Evolutionary conservation across 805 yeast species (phyloP), one percentile per base, ranked within the genome.

Genomic region (Candida pini): DNA sequence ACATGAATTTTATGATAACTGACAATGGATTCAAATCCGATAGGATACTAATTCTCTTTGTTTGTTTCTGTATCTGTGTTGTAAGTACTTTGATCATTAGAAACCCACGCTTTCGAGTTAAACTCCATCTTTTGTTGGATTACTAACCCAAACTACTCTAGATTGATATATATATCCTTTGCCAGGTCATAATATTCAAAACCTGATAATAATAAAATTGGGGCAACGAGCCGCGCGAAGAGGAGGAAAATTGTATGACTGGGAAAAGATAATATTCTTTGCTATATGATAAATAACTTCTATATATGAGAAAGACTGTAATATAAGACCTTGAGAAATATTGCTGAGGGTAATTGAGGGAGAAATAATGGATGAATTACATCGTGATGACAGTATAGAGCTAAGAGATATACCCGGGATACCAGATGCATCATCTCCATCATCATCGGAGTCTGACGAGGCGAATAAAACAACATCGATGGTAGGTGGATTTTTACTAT

Each of bases 1-100:
- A 51, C 30, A 22, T 47, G 15, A 45, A 51, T 18, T 28, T 31
- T 12, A 34, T 53, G 32, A 30, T 48, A 7, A 28, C 16, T 3
- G 28, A 33, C 9, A 35, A 47, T 18, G 33, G 36, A 13, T 44
- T 47, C 33, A 42, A 36, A n/a, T 47, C 39, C 3, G 51, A 47
- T 19, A 34, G 51, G 18, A 18, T 33, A 4, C 34, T 37, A 8
- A 28, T 46, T 6, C 32, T 44, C 14, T 14, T 32, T 10, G 9
- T 40, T 4, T 33, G 39, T 17, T 17, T 38, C 5, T 5, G 34
- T 4, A 16, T 48, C 25, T 30, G 33, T 10, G 40, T 35, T 4
- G 48, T 44, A 29, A 34, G 48, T 40, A 19, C 15, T 15, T 16
- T 13, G n/a, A 28, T n/a, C n/a, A n/a, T n/a, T n/a, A n/a, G n/a